These are phyloP conservation scores for Cucurbita ficifolia DNA, from an alignment of 306 rosid genomes.

Conservation along the genomic window DNA sequence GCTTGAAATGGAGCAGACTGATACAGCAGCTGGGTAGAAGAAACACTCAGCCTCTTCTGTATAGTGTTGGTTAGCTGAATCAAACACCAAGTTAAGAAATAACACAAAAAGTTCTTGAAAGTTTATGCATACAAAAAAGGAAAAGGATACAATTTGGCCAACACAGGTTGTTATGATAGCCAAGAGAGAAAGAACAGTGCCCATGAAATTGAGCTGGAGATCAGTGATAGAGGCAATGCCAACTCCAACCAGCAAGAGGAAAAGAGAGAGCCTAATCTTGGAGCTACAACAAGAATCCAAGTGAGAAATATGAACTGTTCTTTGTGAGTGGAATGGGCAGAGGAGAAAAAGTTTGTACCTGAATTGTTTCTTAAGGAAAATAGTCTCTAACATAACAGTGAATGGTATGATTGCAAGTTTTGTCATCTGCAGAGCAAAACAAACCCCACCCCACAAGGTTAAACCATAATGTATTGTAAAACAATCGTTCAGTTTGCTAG, in stretches of 20 bases:
- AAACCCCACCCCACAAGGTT: neutral
- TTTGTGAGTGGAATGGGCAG: neutral
- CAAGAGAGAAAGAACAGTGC: conserved; percentile 65
- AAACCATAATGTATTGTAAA: neutral
- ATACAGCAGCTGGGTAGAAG: conserved; percentile 88
- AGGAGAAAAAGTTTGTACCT: conserved; percentile 30
- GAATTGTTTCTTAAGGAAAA: conserved; percentile 74
- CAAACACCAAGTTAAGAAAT: conserved; percentile 32
- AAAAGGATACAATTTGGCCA: conserved; percentile 87
- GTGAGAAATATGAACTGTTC: neutral
- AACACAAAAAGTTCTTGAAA: neutral
- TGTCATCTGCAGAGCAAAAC: conserved; percentile 54
- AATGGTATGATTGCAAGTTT: conserved; percentile 98
- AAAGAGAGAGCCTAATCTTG: conserved; percentile 64
- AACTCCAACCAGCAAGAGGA: conserved; percentile 70
- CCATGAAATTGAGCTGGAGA: conserved; percentile 85
- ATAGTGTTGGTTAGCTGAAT: conserved; percentile 91
- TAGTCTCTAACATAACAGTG: conserved; percentile 73
- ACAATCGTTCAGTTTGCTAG: neutral
- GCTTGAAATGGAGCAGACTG: conserved; percentile 97
- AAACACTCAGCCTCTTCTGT: conserved; percentile 83
- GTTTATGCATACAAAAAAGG: neutral
- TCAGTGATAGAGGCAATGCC: conserved; percentile 96
- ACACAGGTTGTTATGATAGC: conserved; percentile 87
- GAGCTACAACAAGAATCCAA: conserved; percentile 35